phyloP scores from a whole-genome alignment of 108 stramenopile species.

The Cyclostephanos invisitatus region DNA sequence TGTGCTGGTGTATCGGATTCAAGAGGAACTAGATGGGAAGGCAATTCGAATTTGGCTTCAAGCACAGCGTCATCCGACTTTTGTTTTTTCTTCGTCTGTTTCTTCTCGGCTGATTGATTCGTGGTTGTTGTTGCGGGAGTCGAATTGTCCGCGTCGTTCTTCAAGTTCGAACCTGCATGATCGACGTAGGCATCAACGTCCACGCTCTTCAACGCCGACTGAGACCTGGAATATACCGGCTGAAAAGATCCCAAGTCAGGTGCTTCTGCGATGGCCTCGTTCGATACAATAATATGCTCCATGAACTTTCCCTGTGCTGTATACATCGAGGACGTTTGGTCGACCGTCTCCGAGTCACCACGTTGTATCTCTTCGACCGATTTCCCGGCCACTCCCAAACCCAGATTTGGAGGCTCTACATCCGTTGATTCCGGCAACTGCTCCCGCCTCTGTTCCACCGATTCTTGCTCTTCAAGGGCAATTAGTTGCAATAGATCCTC shows the following conservation, averaged over 20 bases:
- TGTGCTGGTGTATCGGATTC: conserved; percentile 75
- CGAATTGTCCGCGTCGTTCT: background rate
- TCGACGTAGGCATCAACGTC: background rate
- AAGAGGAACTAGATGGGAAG: conserved; percentile 65
- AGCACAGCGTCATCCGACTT: conserved; percentile 36
- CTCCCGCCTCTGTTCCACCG: conserved; percentile 47
- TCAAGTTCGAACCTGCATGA: conserved; percentile 8
- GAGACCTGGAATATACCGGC: conserved; percentile 21
- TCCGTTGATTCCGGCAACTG: background rate
- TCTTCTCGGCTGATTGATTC: conserved; percentile 23
- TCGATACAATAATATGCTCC: conserved; percentile 13
- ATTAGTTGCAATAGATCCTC: conserved; percentile 78
- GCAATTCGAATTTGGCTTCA: conserved; percentile 61
- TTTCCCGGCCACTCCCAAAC: background rate
- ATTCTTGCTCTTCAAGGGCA: conserved; percentile 47
- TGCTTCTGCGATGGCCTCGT: conserved; percentile 31
- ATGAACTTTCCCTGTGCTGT: conserved; percentile 39
- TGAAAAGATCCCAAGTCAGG: conserved; percentile 44
- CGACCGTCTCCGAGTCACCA: background rate
- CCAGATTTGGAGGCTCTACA: background rate
- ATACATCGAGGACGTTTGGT: conserved; percentile 14
- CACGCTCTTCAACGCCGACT: conserved; percentile 1
- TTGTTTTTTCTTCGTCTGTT: conserved; percentile 54
- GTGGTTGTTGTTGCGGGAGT: conserved; percentile 8
- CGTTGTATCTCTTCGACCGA: background rate